Evolutionary conservation across 1,284 basidiomycete genomes (phyloP), one percentile per base, ranked within the genome.

Genomic region (Ustilago curta): DNA sequence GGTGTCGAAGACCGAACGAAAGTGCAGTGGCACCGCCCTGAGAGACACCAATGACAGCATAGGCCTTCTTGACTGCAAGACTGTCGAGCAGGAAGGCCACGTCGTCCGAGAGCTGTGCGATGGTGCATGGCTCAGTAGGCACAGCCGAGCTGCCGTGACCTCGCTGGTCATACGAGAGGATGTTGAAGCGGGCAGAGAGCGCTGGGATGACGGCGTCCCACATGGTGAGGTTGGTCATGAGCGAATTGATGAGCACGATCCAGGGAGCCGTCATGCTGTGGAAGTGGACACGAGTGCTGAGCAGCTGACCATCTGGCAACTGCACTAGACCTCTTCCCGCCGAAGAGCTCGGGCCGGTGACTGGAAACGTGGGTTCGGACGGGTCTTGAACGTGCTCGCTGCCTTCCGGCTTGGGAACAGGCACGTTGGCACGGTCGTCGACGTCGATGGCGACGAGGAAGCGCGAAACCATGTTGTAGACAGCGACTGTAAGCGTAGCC

Each of bases 381-480:
- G 67, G 68, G 40, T 71, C 74, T 39, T 70, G 52, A 31, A 72
- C 59, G 14, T 72, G 65, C 44, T 80, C 80, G 42, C 58, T 62
- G 25, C 62, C 77, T 35, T 77, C 57, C 12, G 85, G 85, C 21
- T 76, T 71, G 18, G 86, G 85, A 0, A 85, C 81, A 18, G 73
- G 76, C 23, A 79, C 55, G 25, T 79, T 59, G 21, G 81, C 82
- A 50, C 84, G 77, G 67, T 86, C 85, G 55, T 84, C 86, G 21
- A 87, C 83, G 59, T 87, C 86, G 54, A 86, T 75, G 3, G 86
- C 84, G 48, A 87, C 84, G 39, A 87, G 81, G 57, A 87, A 82
- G 27, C 86, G 81, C 1, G 85, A 86, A 31, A 87, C 86, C 85
- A 87, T 86, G 77, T 87, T 87, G 81, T 87, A 87, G 4, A 83